Evolutionary conservation across 768 basidiomycete species (phyloP).

Genomic region (Pulveroboletus sp.): DNA sequence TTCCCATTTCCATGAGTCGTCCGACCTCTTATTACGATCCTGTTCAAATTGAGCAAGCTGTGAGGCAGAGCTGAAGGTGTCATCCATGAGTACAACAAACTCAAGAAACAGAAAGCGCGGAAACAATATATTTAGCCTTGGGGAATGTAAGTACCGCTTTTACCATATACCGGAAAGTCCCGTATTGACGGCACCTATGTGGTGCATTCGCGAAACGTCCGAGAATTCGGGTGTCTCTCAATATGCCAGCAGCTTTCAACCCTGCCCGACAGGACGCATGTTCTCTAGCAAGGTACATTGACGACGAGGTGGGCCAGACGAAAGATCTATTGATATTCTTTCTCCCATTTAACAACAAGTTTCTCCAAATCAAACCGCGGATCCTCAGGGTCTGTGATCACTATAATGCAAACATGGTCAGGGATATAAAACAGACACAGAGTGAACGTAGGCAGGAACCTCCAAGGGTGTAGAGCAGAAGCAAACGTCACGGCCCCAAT

Average conservation of each 20-base stretch:
- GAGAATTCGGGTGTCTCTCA: background rate
- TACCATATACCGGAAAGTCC: background rate
- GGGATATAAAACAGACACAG: background rate
- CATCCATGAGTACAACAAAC: background rate
- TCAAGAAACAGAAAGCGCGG: background rate
- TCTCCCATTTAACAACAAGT: conserved; percentile 72
- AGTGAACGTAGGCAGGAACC: background rate
- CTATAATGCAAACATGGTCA: conserved; percentile 39
- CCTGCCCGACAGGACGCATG: conserved; percentile 11
- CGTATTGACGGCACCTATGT: conserved; percentile 3
- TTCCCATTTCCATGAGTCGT: background rate
- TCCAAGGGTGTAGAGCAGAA: background rate
- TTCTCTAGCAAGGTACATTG: conserved; percentile 30
- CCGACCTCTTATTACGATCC: background rate
- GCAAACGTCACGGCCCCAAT: background rate
- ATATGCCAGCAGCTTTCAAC: conserved; percentile 4
- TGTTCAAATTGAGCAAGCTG: background rate
- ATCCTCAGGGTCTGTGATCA: conserved; percentile 91
- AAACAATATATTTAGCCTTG: background rate
- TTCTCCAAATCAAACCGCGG: conserved; percentile 96
- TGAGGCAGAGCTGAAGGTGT: background rate
- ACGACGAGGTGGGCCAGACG: conserved; percentile 13
- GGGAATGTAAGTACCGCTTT: background rate
- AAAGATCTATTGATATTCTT: conserved; percentile 51
- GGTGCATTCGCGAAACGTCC: conserved; percentile 4